These are phyloP conservation scores for Phaseolus coccineus DNA, from an alignment of 331 rosid genomes.

Conservation along the genomic window DNA sequence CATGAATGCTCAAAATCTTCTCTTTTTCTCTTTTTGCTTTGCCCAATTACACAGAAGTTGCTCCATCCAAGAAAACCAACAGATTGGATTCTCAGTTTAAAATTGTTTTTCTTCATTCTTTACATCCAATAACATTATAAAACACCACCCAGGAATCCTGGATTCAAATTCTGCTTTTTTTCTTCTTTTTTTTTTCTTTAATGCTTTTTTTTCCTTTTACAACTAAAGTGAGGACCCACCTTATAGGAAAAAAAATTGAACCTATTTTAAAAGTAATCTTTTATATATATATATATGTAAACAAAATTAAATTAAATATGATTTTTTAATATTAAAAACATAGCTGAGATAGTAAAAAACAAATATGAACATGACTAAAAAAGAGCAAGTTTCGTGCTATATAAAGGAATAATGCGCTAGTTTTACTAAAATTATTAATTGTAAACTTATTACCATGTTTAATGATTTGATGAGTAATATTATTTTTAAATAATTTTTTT, in stretches of 20 bases:
- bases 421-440: no score
- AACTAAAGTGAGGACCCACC: neutral
- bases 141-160: constrained; percentile 42
- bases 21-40: neutral
- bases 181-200: neutral
- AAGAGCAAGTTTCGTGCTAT: neutral
- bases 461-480: no score
- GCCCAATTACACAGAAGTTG: constrained; percentile 33
- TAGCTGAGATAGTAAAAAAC: neutral
- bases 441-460: no score
- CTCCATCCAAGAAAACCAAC: constrained; percentile 43
- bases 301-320: no score
- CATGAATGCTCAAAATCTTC: constrained; percentile 35
- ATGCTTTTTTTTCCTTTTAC: neutral
- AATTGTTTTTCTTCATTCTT: constrained; percentile 46
- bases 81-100: constrained; percentile 28
- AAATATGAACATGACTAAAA: neutral
- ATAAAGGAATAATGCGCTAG: no score
- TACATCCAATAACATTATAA: constrained; percentile 36
- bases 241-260: neutral
- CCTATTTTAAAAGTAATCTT: no score
- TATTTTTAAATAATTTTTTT: no score
- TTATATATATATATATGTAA: no score
- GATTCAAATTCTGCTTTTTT: constrained; percentile 15
- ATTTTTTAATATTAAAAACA: no score